These are phyloP conservation scores for Penicillium sp. DNA, from an alignment of 2,329 filamentous ascomycete genomes.

Conservation along the genomic window DNA sequence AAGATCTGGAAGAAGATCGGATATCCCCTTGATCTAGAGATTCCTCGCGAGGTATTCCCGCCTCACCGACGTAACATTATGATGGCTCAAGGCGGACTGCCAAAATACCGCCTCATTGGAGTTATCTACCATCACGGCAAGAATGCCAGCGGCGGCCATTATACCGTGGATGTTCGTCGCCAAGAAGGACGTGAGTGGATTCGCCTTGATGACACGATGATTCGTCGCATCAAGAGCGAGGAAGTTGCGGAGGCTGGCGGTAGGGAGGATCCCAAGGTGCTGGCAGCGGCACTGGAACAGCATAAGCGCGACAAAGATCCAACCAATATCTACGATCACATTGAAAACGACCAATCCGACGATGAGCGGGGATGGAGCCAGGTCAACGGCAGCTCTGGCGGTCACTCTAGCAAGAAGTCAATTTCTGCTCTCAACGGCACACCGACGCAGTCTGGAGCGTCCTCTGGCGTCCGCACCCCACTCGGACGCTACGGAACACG, in stretches of 20 bases:
- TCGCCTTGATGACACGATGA: slow-evolving; percentile 89
- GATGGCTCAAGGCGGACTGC: slow-evolving; percentile 69
- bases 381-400: slow-evolving; percentile 66
- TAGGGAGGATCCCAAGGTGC: slow-evolving; percentile 75
- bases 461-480: slow-evolving; percentile 62
- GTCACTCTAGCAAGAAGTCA: slow-evolving; percentile 70
- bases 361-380: slow-evolving; percentile 76
- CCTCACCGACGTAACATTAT: slow-evolving; percentile 72
- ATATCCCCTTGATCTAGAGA: slow-evolving; percentile 91
- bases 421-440: slow-evolving; percentile 69
- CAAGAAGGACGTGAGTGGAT: slow-evolving; percentile 98
- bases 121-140: slow-evolving; percentile 98
- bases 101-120: slow-evolving; percentile 82
- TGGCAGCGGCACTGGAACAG: slow-evolving; percentile 68
- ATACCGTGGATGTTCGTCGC: slow-evolving; percentile 94
- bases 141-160: slow-evolving; percentile 93
- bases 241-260: slow-evolving; percentile 86
- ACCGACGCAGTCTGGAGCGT: slow-evolving; percentile 57
- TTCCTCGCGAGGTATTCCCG: slow-evolving; percentile 87
- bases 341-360: slow-evolving; percentile 69
- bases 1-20: slow-evolving; percentile 99
- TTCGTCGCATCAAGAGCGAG: slow-evolving; percentile 81
- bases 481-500: slow-evolving; percentile 66
- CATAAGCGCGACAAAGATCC: slow-evolving; percentile 60
- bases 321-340: slow-evolving; percentile 76